These are phyloP conservation scores for Penicillium sp. DNA, from an alignment of 2,329 filamentous ascomycete species.

Conservation along the genomic window DNA sequence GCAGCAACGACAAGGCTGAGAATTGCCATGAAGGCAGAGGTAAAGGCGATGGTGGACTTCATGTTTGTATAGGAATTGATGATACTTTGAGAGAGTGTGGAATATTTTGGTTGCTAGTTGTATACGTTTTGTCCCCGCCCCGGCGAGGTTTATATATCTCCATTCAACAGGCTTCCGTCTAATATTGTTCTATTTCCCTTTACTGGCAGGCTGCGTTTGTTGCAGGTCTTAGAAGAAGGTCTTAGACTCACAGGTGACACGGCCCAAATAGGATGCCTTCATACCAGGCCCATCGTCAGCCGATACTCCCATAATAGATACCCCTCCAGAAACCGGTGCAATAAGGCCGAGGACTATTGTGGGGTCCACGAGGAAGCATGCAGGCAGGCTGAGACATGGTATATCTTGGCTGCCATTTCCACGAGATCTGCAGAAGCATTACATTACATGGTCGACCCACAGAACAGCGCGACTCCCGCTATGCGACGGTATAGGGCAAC, in stretches of 20 bases:
- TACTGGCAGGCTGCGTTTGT: constrained; percentile 1
- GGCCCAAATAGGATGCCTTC: neutral
- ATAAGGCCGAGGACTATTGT: constrained; percentile 5
- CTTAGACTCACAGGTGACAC: constrained; percentile 13
- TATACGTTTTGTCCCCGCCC: neutral
- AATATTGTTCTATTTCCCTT: constrained; percentile 10
- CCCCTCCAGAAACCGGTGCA: neutral
- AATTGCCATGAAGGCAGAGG: constrained; percentile 17
- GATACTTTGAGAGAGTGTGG: neutral
- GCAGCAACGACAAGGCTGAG: constrained; percentile 20
- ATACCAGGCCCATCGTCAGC: neutral
- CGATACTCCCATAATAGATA: neutral
- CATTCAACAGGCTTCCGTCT: neutral
- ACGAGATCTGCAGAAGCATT: neutral
- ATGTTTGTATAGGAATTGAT: constrained; percentile 10
- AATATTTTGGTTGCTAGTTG: constrained; percentile 1
- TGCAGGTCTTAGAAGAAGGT: constrained; percentile 18
- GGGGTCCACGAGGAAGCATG: constrained; percentile 2
- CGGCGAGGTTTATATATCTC: constrained; percentile 12
- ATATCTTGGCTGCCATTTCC: constrained; percentile 5
- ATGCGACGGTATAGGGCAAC: constrained; percentile 5
- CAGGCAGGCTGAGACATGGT: constrained; percentile 14
- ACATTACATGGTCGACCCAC: constrained; percentile 2
- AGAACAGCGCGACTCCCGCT: neutral
- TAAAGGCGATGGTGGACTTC: constrained; percentile 20